Percentiles rank a stretch among this genome's conserved stretches.
Conservation (phyloP, 257 asterid species). For the Thymus quinquecostatus region DNA sequence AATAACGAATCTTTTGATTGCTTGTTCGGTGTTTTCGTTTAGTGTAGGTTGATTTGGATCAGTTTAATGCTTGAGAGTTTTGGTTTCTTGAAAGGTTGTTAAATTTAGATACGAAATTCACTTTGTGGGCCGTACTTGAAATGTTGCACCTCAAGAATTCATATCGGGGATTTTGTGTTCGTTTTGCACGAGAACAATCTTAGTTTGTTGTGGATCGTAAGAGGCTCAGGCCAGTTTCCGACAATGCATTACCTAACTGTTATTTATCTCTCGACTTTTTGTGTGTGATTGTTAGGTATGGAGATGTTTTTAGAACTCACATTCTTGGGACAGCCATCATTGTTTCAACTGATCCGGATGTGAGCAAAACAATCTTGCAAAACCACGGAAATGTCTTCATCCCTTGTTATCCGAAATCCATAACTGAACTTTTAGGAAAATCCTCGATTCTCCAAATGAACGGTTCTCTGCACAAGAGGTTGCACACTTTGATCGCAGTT, state of each 20-base stretch:
- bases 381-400: slow-evolving; percentile 70
- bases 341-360: slow-evolving; percentile 85
- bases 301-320: slow-evolving; percentile 85
- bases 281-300: slow-evolving; percentile 53
- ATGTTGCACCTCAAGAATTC: neutral
- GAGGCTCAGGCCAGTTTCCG: neutral
- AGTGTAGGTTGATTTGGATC: neutral
- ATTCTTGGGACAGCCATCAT: slow-evolving; percentile 78
- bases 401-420: slow-evolving; percentile 86
- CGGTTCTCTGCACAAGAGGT: slow-evolving; percentile 70
- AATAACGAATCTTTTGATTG: neutral
- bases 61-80: neutral
- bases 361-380: slow-evolving; percentile 67
- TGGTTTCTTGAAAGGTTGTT: neutral
- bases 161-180: neutral
- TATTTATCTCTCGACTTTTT: neutral
- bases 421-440: slow-evolving; percentile 81
- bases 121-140: slow-evolving; percentile 1
- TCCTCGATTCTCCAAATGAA: slow-evolving; percentile 78
- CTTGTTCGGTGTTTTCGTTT: slow-evolving; percentile 5
- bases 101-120: neutral
- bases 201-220: neutral
- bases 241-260: neutral
- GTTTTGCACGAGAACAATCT: neutral
- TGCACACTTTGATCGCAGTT: slow-evolving; percentile 73